These are phyloP conservation scores for Tephrocybe sp. DNA, from an alignment of 768 basidiomycete species.

Conservation along the genomic window DNA sequence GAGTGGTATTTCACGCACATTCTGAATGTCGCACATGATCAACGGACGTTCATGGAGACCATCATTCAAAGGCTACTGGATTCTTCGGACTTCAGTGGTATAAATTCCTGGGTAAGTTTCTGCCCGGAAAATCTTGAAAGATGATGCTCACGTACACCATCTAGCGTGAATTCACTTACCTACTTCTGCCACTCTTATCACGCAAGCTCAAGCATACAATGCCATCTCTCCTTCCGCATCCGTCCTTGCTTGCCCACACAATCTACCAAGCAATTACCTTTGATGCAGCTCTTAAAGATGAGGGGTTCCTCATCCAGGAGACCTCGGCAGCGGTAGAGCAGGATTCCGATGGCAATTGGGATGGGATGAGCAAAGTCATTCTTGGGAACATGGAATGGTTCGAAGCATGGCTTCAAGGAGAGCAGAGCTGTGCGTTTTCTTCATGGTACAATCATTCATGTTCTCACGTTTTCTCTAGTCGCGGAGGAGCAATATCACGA, in stretches of 20 bases:
- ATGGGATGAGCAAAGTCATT: conserved; percentile 79
- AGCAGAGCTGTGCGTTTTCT: conserved; percentile 77
- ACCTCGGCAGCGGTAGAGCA: conserved; percentile 39
- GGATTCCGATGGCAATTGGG: conserved; percentile 44
- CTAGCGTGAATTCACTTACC: conserved; percentile 79
- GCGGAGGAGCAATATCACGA: conserved; percentile 84
- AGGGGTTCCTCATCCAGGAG: conserved; percentile 62
- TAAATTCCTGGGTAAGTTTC: conserved; percentile 73
- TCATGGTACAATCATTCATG: not conserved
- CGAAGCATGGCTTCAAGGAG: conserved; percentile 84
- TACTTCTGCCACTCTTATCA: conserved; percentile 75
- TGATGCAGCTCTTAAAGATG: conserved; percentile 72
- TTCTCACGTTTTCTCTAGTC: conserved; percentile 44
- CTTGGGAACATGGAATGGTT: conserved; percentile 89
- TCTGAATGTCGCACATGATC: conserved; percentile 83
- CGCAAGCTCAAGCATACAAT: conserved; percentile 75
- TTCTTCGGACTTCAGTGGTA: conserved; percentile 54
- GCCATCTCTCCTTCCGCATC: conserved; percentile 69
- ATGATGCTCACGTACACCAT: conserved; percentile 6
- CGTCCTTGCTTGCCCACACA: conserved; percentile 90
- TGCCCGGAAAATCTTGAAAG: not conserved
- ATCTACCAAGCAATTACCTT: conserved; percentile 91
- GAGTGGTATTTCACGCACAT: conserved; percentile 98
- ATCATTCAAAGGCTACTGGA: conserved; percentile 70
- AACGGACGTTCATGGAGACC: conserved; percentile 73